Evolutionary conservation across 768 basidiomycete species (phyloP), one percentile per base, ranked within the genome.

Genomic region (Krasilnikovozyma curviuscula): DNA sequence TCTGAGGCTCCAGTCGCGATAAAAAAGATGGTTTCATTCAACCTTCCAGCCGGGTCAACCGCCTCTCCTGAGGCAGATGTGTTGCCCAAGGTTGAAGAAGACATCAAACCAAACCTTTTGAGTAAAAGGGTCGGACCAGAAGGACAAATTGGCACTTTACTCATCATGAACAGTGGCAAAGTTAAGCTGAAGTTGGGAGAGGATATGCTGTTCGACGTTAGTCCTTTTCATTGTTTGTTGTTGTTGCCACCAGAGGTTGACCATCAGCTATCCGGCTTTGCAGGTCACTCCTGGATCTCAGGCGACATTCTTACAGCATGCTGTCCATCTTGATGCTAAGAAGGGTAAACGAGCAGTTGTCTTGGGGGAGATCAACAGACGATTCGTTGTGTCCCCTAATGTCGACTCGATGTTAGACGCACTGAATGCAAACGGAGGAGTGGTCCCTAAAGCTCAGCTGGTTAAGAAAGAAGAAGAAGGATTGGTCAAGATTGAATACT

Each of bases 101-200:
- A 37, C 35, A n/a, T 23, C 35, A 37, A 4, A n/a, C 18, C 18
- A 23, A 37, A 37, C 35, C 35, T 18, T n/a, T 18, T 19, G 44
- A 9, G 7, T 32, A 33, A 12, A 46, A 51, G 45, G 43, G 44
- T 18, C 40, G 13, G 21, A 25, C 50, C 50, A 9, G 50, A 52
- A 23, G 50, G 50, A 5, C 50, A 52, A 41, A 52, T 52, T 21
- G 50, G 50, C 3, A 40, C 28, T 38, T 31, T 52, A 31, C 34
- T 52, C 13, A 46, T 46, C n/a, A 52, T 32, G n/a, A 47, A 38
- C 34, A 46, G 33, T 18, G 50, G 50, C 3, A 42, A 43, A 31
- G 50, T 52, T 24, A 52, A 52, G 40, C 46, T 52, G 50, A 33
- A 46, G 14, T 46, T 52, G 2, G 50, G 50, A 7, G 40, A 52